Base-by-base conservation (phyloP, 352 stramenopile genomes). In the Phytopythium litorale region DNA sequence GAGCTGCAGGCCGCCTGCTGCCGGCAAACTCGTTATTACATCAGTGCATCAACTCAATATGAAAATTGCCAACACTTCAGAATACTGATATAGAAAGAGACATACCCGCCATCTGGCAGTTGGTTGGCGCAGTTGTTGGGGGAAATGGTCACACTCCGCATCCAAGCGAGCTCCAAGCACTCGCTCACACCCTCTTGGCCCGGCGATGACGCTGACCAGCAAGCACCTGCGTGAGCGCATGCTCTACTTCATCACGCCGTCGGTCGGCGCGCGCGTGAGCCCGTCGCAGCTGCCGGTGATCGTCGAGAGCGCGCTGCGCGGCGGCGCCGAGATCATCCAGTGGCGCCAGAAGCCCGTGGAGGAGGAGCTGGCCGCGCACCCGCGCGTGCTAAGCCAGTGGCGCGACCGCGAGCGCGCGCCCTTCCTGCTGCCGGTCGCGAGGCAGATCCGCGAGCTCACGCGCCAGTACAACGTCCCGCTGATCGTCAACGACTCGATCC, bases 231-330 rank as follows among this genome's bases (percentile, higher is more conserved):
- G 40, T 23, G 38, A 21, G 43, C 72, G 68, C 25, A 46, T 55
- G 65, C 76, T 88, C 53, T 88, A 88, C 68, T 84, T 86, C 73
- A 83, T 88, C 68, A 88, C 78, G 40, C 78, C 78, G 30, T 80
- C 76, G 2, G 66, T 78, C 9, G 68, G 73, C 18, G 43, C 40
- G 46, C 60, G 62, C 32, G 37, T 79, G 52, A 55, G 58, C 3
- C 42, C 76, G 11, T 19, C 56, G 21, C 64, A 68, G 30, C 66
- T 88, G 16, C 46, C 72, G 21, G 19, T 13, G 12, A 64, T 82
- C 23, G 78, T 88, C 19, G 65, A 78, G 38, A 67, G 75, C 30
- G 76, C 78, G 21, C 74, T 88, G 35, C 45, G 45, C 4, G 78
- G 78, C n/a, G 78, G 78, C 21, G 78, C 63, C 7, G 72, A 71